Percentiles rank a stretch among this genome's conserved stretches.
These are phyloP conservation scores for Agarophyton chilense DNA, from an alignment of 23 red algal genomes.

Conservation along the genomic window DNA sequence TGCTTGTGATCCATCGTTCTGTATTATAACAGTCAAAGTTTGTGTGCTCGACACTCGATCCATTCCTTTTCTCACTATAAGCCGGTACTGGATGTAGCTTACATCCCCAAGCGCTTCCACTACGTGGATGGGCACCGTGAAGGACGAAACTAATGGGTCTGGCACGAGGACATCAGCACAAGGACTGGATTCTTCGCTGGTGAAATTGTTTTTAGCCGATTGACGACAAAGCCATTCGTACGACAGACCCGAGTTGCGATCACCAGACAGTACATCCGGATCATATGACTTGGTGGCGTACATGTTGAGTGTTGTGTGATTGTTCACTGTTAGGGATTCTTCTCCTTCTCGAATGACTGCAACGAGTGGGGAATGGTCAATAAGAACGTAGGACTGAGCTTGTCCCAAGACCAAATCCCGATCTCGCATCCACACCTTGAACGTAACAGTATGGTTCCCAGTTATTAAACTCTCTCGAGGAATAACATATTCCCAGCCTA, in stretches of 20 bases:
- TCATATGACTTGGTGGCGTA: slow-evolving; percentile 60
- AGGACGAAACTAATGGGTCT: slow-evolving; percentile 28
- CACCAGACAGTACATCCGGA: slow-evolving; percentile 59
- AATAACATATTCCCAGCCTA: slow-evolving; percentile 80
- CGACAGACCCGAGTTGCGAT: slow-evolving; percentile 23
- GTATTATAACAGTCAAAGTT: slow-evolving; percentile 48
- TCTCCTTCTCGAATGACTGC: slow-evolving; percentile 70
- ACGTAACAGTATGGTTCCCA: slow-evolving; percentile 54
- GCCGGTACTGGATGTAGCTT: slow-evolving; percentile 37
- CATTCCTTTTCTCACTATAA: slow-evolving; percentile 65
- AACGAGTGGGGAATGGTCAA: slow-evolving; percentile 38
- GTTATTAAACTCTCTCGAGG: slow-evolving; percentile 36
- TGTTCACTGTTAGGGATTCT: slow-evolving; percentile 47
- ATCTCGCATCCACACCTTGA: slow-evolving; percentile 58
- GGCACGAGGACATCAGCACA: slow-evolving; percentile 38
- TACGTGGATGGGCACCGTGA: slow-evolving; percentile 23
- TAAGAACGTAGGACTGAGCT: slow-evolving; percentile 55
- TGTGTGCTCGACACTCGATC: slow-evolving; percentile 37
- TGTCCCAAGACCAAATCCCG: slow-evolving; percentile 40
- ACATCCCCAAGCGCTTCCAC: slow-evolving; percentile 27
- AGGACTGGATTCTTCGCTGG: slow-evolving; percentile 7
- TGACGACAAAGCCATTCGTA: slow-evolving; percentile 71
- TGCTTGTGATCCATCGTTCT: slow-evolving; percentile 25
- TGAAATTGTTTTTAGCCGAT: slow-evolving; percentile 36
- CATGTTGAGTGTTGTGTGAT: slow-evolving; percentile 47